Base-by-base conservation (phyloP, 306 rosid species). In the Prosopis cineraria region DNA sequence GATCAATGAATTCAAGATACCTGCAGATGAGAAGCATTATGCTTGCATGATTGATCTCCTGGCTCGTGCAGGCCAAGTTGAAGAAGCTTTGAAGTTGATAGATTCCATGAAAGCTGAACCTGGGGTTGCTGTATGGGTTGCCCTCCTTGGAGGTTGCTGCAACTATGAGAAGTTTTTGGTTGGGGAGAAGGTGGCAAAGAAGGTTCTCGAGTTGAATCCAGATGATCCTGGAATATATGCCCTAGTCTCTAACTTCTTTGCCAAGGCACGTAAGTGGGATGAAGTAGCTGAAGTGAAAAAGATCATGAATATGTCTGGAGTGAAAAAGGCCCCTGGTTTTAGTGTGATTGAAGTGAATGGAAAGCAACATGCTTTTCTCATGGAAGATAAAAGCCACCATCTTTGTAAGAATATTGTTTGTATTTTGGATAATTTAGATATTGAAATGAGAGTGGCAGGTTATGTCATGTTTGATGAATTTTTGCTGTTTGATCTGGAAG, bases 341-440 rank as follows among this genome's bases (percentile, higher is more conserved):
- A 83, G 88, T 59, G 68, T 74, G 17, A 81, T 85, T 22, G 88
- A 88, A 68, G 86, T 88, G 83, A 79, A 83, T 31, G 91, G 88
- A 13, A 68, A 75, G 72, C 82, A 78, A 36, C 88, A 83, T 81
- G 81, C 79, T 72, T 88, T 88, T 77, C 64, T 88, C 36, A 85
- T 83, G 89, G 88, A 78, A 83, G 91, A 85, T 78, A 78, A 62
- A 8, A 67, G 68, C 39, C 86, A 81, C 33, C 47, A 69, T 73
- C 75, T 72, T 52, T 56, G 76, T 44, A 19, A 53, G 12, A 74
- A 70, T 29, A 88, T 83, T 50, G 40, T 72, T 60, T 72, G 24
- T 17, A 53, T 85, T 45, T 45, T 88, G 74, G 62, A 79, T 55
- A 74, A 59, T 56, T 76, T 85, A 80, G 74, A 83, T 20, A 58